phyloP scores from a whole-genome alignment of 441 rosid species.

The Adansonia grandidieri region DNA sequence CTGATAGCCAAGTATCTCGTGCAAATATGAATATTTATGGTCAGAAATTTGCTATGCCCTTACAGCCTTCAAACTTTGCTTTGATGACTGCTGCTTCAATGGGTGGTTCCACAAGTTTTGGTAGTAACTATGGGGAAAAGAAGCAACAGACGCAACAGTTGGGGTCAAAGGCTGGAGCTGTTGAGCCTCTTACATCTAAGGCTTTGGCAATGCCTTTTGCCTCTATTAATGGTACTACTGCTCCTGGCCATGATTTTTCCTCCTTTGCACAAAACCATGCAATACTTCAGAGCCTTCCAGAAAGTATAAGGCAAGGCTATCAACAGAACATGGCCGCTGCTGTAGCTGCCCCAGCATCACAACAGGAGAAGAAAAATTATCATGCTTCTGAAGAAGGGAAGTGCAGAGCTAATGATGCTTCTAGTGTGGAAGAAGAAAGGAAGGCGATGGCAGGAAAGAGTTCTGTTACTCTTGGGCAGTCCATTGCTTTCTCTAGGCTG shows the following conservation, averaged over 20 bases:
- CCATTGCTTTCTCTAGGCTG: slow-evolving; percentile 78
- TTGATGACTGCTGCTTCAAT: slow-evolving; percentile 60
- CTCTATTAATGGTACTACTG: slow-evolving; percentile 62
- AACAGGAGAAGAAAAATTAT: slow-evolving; percentile 71
- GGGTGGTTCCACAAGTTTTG: slow-evolving; percentile 46
- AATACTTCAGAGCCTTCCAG: slow-evolving; percentile 72
- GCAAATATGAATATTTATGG: slow-evolving; percentile 57
- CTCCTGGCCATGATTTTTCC: slow-evolving; percentile 67
- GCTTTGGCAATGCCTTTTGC: slow-evolving; percentile 91
- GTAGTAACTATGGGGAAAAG: slow-evolving; percentile 62
- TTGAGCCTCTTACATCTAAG: slow-evolving; percentile 54
- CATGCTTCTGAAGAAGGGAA: slow-evolving; percentile 73
- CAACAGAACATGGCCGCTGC: slow-evolving; percentile 60
- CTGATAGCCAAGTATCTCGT: slow-evolving; percentile 72
- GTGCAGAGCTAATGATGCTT: slow-evolving; percentile 47
- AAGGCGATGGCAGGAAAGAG: slow-evolving; percentile 59
- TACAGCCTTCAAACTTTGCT: slow-evolving; percentile 68
- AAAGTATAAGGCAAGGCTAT: slow-evolving; percentile 66
- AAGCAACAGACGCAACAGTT: slow-evolving; percentile 43
- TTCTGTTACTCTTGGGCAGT: slow-evolving; percentile 56
- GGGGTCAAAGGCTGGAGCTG: slow-evolving; percentile 60
- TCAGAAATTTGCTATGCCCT: slow-evolving; percentile 68
- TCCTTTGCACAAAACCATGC: slow-evolving; percentile 72
- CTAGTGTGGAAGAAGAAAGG: slow-evolving; percentile 69
- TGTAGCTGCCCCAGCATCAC: slow-evolving; percentile 68